phyloP scores from a whole-genome alignment of 306 rosid genomes.

The Crotalaria pallida region DNA sequence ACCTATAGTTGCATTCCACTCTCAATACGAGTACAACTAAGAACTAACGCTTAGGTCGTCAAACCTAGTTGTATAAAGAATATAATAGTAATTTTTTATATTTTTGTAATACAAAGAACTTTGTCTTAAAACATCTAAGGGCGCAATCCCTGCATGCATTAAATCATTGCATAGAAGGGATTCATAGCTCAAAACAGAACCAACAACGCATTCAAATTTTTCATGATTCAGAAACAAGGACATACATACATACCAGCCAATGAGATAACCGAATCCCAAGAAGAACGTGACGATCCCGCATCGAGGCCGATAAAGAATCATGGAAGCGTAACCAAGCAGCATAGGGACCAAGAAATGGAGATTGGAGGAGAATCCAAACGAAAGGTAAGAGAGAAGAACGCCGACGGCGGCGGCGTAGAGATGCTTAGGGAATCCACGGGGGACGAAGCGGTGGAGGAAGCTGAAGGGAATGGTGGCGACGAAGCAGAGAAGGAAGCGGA shows the following conservation, averaged over 20 bases:
- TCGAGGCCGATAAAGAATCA: constrained; percentile 55
- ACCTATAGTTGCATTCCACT: too few relatives aligned
- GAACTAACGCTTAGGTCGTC: too few relatives aligned
- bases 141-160: neutral
- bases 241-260: constrained; percentile 61
- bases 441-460: constrained; percentile 65
- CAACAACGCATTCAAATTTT: too few relatives aligned
- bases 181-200: neutral
- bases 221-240: neutral
- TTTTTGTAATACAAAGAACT: too few relatives aligned
- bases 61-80: too few relatives aligned
- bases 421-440: constrained; percentile 62
- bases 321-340: constrained; percentile 76
- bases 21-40: too few relatives aligned
- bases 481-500: constrained; percentile 86
- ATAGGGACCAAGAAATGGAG: constrained; percentile 77
- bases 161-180: neutral
- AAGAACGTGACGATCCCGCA: constrained; percentile 80
- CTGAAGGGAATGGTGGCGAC: constrained; percentile 77
- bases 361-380: constrained; percentile 87
- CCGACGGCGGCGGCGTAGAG: constrained; percentile 70
- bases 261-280: constrained; percentile 77
- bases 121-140: neutral
- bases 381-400: constrained; percentile 63
- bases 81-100: too few relatives aligned